Evolutionary conservation across 2,329 filamentous ascomycete species (phyloP).

Genomic region (Ophiosphaerella herpotricha): DNA sequence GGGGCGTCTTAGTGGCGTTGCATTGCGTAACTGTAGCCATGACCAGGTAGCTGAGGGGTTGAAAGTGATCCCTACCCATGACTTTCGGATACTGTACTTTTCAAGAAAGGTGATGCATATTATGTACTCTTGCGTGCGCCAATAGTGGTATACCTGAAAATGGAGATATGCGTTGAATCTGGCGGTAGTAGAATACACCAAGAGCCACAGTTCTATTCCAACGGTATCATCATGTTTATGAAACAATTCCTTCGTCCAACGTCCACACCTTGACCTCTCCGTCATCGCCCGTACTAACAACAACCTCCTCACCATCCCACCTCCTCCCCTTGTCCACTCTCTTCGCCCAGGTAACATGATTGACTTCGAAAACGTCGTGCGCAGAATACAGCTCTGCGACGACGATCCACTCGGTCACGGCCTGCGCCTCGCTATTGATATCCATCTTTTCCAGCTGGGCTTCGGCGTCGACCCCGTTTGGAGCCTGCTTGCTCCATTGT

Average conservation of each 20-base stretch:
- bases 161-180: too few relatives aligned
- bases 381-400: conserved; percentile 71
- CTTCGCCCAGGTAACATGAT: conserved; percentile 86
- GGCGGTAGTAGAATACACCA: background rate
- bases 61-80: too few relatives aligned
- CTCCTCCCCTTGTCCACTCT: conserved; percentile 70
- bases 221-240: background rate
- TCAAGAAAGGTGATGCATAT: too few relatives aligned
- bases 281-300: conserved; percentile 91
- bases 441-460: conserved; percentile 16
- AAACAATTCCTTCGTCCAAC: conserved; percentile 23
- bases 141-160: too few relatives aligned
- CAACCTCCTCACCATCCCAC: conserved; percentile 74
- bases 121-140: too few relatives aligned
- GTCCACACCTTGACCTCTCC: conserved; percentile 85
- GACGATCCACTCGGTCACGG: conserved; percentile 68
- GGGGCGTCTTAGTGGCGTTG: too few relatives aligned
- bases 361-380: conserved; percentile 93
- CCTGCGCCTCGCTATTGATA: conserved; percentile 13
- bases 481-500: conserved; percentile 17
- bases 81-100: too few relatives aligned
- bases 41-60: too few relatives aligned
- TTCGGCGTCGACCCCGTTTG: conserved; percentile 29
- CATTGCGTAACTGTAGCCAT: too few relatives aligned
- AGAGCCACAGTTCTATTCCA: background rate